Conservation (phyloP, 163 green algal species). For the Volvox carteri region DNA sequence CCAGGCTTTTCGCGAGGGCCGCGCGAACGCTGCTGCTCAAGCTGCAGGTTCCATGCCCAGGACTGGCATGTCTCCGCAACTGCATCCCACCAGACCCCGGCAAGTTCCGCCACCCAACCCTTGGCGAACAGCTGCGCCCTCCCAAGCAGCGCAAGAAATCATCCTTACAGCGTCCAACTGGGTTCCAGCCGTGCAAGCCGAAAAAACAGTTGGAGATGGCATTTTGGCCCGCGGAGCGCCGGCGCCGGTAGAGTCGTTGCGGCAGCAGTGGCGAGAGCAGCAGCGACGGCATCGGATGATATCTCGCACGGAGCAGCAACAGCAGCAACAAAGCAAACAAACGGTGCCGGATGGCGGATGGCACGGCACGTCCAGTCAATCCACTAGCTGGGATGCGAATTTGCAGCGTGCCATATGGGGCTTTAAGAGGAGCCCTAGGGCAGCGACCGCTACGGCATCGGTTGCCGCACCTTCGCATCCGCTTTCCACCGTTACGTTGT, state of each 20-base stretch:
- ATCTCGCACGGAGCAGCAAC: neutral
- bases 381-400: neutral
- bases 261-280: conserved; percentile 38
- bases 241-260: neutral
- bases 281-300: neutral
- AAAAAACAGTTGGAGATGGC: too few relatives aligned
- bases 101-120: too few relatives aligned
- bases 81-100: too few relatives aligned
- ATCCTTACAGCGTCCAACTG: too few relatives aligned
- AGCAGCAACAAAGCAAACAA: neutral
- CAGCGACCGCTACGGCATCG: neutral
- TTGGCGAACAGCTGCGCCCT: too few relatives aligned
- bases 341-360: neutral
- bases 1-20: conserved; percentile 1
- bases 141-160: too few relatives aligned
- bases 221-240: too few relatives aligned
- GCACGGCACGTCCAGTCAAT: neutral
- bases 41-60: too few relatives aligned
- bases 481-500: neutral
- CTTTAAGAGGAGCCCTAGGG: neutral
- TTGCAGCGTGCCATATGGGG: neutral
- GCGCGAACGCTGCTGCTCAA: neutral
- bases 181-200: too few relatives aligned
- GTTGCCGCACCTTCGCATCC: neutral
- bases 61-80: too few relatives aligned